Conservation (phyloP, 257 asterid genomes). For the Solanum etuberosum region DNA sequence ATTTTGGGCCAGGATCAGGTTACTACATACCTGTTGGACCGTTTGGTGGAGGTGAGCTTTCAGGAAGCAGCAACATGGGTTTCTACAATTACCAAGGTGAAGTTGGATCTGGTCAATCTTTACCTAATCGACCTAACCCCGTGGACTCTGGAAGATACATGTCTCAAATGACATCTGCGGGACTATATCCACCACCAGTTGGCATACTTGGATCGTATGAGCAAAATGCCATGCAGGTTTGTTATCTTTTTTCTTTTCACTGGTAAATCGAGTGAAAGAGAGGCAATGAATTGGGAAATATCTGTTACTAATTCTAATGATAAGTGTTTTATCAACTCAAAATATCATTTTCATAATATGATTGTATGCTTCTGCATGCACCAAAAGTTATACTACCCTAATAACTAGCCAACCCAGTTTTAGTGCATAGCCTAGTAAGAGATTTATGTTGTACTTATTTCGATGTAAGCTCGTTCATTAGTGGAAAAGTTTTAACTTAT, state of each 20-base stretch:
- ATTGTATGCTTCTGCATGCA: not conserved
- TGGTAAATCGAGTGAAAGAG: not conserved
- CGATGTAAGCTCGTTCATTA: not conserved
- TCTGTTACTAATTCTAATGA: not conserved
- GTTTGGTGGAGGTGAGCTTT: conserved; percentile 68
- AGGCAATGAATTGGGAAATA: not conserved
- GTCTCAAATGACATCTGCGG: conserved; percentile 76
- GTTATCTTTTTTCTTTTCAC: conserved; percentile 9
- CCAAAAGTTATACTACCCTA: not conserved
- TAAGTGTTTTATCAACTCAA: not conserved
- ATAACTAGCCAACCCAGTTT: not conserved
- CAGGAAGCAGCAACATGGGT: conserved; percentile 72
- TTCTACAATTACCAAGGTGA: conserved; percentile 72
- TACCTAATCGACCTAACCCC: conserved; percentile 54
- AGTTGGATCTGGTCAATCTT: conserved; percentile 56
- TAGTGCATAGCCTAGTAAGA: not conserved
- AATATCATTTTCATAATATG: not conserved
- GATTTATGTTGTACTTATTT: not conserved
- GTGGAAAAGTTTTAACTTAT: not conserved
- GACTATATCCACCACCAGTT: conserved; percentile 67
- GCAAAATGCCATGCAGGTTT: conserved; percentile 84
- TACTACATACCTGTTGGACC: conserved; percentile 84
- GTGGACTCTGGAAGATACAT: conserved; percentile 63
- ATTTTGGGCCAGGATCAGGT: conserved; percentile 74
- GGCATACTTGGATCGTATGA: conserved; percentile 94